A percentile compares a stretch with the other conserved stretches of the same genome.
Evolutionary conservation across 2,329 filamentous ascomycete species (phyloP).

Genomic region (Mycosphaerella arachidis): DNA sequence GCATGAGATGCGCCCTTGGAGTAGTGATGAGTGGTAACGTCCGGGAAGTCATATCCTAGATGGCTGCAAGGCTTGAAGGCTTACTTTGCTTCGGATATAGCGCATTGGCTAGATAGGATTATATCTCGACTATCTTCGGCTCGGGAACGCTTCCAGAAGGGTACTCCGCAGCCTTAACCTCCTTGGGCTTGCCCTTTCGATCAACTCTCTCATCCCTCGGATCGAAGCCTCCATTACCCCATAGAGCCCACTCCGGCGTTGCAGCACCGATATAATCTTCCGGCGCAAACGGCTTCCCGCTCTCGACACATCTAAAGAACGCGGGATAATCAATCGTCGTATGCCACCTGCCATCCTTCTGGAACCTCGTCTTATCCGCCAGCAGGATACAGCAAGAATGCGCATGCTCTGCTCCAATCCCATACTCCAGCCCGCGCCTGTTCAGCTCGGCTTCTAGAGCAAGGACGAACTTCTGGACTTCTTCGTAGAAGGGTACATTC

Average conservation of each 20-base stretch:
- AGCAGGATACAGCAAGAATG: conserved; percentile 91
- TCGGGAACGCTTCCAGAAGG: neutral
- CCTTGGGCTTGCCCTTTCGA: conserved; percentile 59
- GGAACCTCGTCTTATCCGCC: conserved; percentile 71
- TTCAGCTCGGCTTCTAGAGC: conserved; percentile 67
- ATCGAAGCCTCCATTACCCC: conserved; percentile 93
- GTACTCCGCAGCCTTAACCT: conserved; percentile 1
- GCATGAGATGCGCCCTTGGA: neutral
- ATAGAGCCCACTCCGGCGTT: conserved; percentile 90
- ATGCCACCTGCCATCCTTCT: conserved; percentile 61
- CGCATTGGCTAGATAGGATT: neutral
- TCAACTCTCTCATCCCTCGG: conserved; percentile 83
- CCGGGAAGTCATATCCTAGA: neutral
- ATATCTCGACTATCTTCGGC: neutral
- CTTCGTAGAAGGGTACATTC: conserved; percentile 93
- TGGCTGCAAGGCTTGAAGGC: too few relatives aligned
- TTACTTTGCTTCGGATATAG: neutral
- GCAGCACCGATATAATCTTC: conserved; percentile 85
- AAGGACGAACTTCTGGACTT: conserved; percentile 77
- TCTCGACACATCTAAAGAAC: conserved; percentile 81
- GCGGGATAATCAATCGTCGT: conserved; percentile 84
- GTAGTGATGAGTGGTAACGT: neutral
- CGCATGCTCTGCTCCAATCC: conserved; percentile 89
- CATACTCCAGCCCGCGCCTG: conserved; percentile 70
- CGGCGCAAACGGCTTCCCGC: conserved; percentile 62